Evolutionary conservation across 352 stramenopile genomes (phyloP).

Genomic region (Elongisporangium senticosum): DNA sequence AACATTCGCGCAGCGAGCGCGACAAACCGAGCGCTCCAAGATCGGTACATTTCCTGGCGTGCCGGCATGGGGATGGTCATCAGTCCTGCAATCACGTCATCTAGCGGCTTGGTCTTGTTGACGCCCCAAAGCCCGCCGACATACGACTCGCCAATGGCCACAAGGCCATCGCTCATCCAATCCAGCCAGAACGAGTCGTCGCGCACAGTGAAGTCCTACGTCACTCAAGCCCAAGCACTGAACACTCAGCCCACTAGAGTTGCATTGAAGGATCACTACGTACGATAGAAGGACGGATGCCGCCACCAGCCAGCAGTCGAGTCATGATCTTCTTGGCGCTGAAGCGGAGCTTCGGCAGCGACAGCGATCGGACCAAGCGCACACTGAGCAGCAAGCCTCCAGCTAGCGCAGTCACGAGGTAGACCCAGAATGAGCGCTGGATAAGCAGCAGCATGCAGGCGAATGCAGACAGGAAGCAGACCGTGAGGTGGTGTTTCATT

Average conservation of each 20-base stretch:
- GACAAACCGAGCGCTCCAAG: constrained; percentile 73
- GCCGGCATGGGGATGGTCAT: constrained; percentile 80
- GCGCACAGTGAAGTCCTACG: constrained; percentile 71
- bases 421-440: constrained; percentile 78
- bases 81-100: constrained; percentile 66
- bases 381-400: constrained; percentile 51
- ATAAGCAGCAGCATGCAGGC: constrained; percentile 7
- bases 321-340: constrained; percentile 77
- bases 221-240: constrained; percentile 1
- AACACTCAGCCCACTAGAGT: neutral
- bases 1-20: constrained; percentile 68
- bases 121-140: constrained; percentile 67
- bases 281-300: constrained; percentile 53
- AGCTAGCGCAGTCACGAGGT: constrained; percentile 53
- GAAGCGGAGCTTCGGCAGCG: constrained; percentile 47
- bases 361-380: constrained; percentile 72
- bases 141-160: constrained; percentile 81
- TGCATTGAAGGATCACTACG: constrained; percentile 3
- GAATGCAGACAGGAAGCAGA: neutral
- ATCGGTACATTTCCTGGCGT: constrained; percentile 83
- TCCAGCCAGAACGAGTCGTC: constrained; percentile 82
- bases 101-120: constrained; percentile 44
- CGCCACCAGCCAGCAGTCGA: constrained; percentile 52
- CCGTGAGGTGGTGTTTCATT: neutral
- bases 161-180: constrained; percentile 82